These are phyloP conservation scores for Citrus mangshanensis DNA, from an alignment of 345 rosid species.

Conservation along the genomic window DNA sequence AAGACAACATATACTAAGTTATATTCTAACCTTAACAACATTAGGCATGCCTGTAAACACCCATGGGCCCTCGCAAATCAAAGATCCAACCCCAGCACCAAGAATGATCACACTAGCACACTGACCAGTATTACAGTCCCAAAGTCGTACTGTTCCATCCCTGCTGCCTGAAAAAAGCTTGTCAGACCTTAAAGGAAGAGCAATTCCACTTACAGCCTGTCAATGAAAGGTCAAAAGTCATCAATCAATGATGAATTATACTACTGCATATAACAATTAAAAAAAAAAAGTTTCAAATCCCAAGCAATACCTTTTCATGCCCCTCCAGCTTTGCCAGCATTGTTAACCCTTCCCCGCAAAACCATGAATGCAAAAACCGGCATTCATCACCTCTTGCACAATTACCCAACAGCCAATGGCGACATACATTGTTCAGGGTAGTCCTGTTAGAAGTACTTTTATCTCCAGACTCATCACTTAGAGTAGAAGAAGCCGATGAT, in stretches of 20 bases:
- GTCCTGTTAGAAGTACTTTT: not conserved
- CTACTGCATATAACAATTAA: not conserved
- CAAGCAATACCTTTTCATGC: slow-evolving; percentile 29
- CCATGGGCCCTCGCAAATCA: slow-evolving; percentile 58
- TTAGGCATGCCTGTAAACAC: slow-evolving; percentile 55
- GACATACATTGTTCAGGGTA: slow-evolving; percentile 7
- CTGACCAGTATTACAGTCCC: slow-evolving; percentile 59
- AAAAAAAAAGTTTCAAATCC: not conserved
- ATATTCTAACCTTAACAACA: slow-evolving; percentile 40
- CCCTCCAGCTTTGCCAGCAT: slow-evolving; percentile 34
- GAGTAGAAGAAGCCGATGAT: not conserved
- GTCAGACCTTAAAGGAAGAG: slow-evolving; percentile 46
- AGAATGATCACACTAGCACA: slow-evolving; percentile 30
- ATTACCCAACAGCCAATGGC: slow-evolving; percentile 24
- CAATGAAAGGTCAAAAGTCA: not conserved
- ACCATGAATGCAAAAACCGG: slow-evolving; percentile 30
- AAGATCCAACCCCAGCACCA: slow-evolving; percentile 43
- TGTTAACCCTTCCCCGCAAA: slow-evolving; percentile 21
- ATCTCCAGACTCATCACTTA: not conserved
- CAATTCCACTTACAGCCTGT: slow-evolving; percentile 47
- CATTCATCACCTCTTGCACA: slow-evolving; percentile 32
- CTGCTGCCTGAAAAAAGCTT: slow-evolving; percentile 54
- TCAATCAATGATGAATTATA: not conserved
- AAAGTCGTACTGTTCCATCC: slow-evolving; percentile 44
- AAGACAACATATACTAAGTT: not conserved